These are phyloP conservation scores for Aspergillus sp. DNA, from an alignment of 2,329 filamentous ascomycete species.

Conservation along the genomic window DNA sequence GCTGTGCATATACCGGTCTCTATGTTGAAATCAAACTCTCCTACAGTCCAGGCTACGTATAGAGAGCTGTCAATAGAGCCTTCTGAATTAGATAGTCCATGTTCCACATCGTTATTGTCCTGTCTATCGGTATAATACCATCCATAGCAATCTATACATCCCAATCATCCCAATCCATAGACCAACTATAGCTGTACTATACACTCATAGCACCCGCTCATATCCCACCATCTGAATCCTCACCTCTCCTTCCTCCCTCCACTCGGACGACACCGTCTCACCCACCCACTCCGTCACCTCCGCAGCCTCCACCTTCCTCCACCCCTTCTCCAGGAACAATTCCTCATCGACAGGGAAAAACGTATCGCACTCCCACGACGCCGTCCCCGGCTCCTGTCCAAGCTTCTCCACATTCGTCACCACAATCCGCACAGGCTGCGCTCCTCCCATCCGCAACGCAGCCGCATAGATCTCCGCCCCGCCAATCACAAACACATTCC, in stretches of 20 bases:
- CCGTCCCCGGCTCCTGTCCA: slow-evolving; percentile 13
- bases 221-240: slow-evolving; percentile 49
- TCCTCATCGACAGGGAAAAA: slow-evolving; percentile 43
- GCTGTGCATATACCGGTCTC: too few species aligned
- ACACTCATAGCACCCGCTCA: slow-evolving; percentile 24
- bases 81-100: too few species aligned
- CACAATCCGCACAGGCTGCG: slow-evolving; percentile 31
- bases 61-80: too few species aligned
- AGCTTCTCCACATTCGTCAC: slow-evolving; percentile 40
- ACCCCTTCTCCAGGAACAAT: slow-evolving; percentile 27
- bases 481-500: slow-evolving; percentile 80
- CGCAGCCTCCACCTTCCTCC: slow-evolving; percentile 30
- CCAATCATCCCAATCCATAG: too few species aligned
- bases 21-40: too few species aligned
- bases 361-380: slow-evolving; percentile 46
- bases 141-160: too few species aligned
- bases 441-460: slow-evolving; percentile 50
- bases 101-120: too few species aligned
- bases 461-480: slow-evolving; percentile 80
- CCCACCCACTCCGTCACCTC: slow-evolving; percentile 44
- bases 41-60: too few species aligned
- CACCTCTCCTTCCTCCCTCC: slow-evolving; percentile 50
- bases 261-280: slow-evolving; percentile 37
- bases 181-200: too few species aligned
- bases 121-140: too few species aligned